Base-by-base conservation (phyloP, 805 yeast genomes). In the Lipomyces oligophaga region DNA sequence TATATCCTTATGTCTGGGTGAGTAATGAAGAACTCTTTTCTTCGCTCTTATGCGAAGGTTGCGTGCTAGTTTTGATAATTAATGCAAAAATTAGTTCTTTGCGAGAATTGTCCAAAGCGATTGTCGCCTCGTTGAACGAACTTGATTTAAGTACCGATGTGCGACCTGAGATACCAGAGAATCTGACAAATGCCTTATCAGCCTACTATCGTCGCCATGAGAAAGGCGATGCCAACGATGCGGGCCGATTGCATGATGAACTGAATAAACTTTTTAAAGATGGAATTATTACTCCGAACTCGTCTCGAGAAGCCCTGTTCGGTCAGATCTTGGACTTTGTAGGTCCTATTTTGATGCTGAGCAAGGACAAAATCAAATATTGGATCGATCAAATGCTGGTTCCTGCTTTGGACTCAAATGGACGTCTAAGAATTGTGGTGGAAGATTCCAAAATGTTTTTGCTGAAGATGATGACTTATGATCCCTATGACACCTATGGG, bases 381-480 rank as follows among this genome's bases (percentile, higher is more conserved):
- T 81, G 85, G 85, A 67, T 77, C 38, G 63, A 67, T 24, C 67
- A 73, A 28, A 73, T 77, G 47, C 57, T 72, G 10, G 65, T 66
- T 10, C 75, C 77, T 0, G 79, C 83, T 0, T 65, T 79, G 3
- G 81, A 80, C 55, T 76, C 83, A 28, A 80, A 82, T 0, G 81
- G 51, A 15, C 20, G 84, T 2, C 67, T 64, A 42, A n/a, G 58
- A 58, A 33, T 41, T 5, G 65, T 75, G 1, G 72, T 67, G 1
- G 49, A 52, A 19, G 58, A 61, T 5, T 45, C 70, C n/a, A 54
- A 64, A 11, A 57, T 60, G 7, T 64, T 69, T 32, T 34, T 69
- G 19, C 35, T 51, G 26, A 49, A 58, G 11, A 57, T 68, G 10
- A 49, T 65, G 46, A 47, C 57, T 7, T 57, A 58, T 20, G 57